These are phyloP conservation scores for Leccinellum luteum DNA, from an alignment of 768 basidiomycete genomes.

Conservation along the genomic window DNA sequence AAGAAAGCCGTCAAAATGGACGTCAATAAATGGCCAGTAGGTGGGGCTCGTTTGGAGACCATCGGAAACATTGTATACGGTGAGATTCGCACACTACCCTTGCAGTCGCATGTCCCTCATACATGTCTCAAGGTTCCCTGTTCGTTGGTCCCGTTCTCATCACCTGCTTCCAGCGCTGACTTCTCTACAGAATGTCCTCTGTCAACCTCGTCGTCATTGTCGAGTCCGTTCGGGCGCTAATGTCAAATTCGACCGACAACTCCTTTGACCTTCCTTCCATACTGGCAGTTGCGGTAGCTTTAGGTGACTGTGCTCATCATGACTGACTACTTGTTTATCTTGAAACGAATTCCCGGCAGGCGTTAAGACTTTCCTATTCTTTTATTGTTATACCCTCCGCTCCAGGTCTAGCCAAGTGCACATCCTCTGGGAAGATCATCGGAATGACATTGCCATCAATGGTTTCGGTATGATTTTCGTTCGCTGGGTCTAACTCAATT, in stretches of 20 bases:
- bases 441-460: conserved; percentile 90
- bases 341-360: conserved; percentile 38
- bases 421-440: conserved; percentile 95
- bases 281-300: conserved; percentile 76
- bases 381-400: conserved; percentile 81
- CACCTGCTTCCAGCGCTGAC: background rate
- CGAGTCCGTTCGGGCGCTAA: conserved; percentile 74
- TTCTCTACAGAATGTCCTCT: conserved; percentile 68
- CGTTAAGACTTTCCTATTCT: conserved; percentile 82
- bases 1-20: conserved; percentile 70
- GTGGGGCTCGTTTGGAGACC: conserved; percentile 84
- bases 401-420: conserved; percentile 86
- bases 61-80: conserved; percentile 89
- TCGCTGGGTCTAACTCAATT: background rate
- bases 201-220: conserved; percentile 92
- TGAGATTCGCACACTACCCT: conserved; percentile 17
- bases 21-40: conserved; percentile 85
- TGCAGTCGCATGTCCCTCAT: background rate
- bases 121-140: conserved; percentile 43
- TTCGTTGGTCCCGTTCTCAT: conserved; percentile 19
- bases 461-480: conserved; percentile 51
- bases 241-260: conserved; percentile 53
- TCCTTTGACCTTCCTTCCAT: conserved; percentile 80
- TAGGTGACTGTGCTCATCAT: conserved; percentile 41
- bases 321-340: background rate